Evolutionary conservation across 1,139 yeast species (phyloP).

Genomic region (Debaryomycetaceae sp.): DNA sequence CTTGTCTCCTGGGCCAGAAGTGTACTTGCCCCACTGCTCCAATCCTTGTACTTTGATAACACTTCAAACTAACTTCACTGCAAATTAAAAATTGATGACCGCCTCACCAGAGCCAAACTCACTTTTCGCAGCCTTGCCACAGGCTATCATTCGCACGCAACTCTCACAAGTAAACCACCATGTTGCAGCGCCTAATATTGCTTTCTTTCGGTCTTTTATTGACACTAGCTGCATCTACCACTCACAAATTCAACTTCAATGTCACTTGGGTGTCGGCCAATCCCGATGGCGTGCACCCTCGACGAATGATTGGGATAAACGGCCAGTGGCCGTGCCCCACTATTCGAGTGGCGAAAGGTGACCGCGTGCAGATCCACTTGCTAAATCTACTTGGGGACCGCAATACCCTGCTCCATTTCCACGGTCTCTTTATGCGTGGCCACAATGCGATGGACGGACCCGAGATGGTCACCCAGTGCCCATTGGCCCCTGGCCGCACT

Average conservation of each 20-base stretch:
- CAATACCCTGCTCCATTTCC: slow-evolving; percentile 64
- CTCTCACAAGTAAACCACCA: too few species aligned
- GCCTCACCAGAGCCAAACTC: too few species aligned
- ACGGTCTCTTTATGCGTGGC: slow-evolving; percentile 59
- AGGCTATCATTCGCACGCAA: too few species aligned
- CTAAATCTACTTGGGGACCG: slow-evolving; percentile 44
- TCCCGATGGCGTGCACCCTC: slow-evolving; percentile 49
- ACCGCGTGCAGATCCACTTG: slow-evolving; percentile 46
- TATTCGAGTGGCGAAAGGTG: slow-evolving; percentile 53
- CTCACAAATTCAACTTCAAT: slow-evolving; percentile 32
- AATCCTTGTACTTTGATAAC: too few species aligned
- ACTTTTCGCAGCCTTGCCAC: too few species aligned
- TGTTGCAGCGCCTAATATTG: too few species aligned
- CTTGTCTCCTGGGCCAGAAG: too few species aligned
- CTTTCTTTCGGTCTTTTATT: too few species aligned
- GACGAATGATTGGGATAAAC: slow-evolving; percentile 55
- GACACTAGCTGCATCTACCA: background rate
- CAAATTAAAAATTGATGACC: too few species aligned
- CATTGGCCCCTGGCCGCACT: slow-evolving; percentile 57
- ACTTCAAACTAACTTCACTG: too few species aligned
- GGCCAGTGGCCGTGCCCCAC: slow-evolving; percentile 68
- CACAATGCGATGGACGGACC: slow-evolving; percentile 68
- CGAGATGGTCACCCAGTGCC: slow-evolving; percentile 67
- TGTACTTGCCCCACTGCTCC: too few species aligned
- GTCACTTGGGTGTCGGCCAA: slow-evolving; percentile 46